Evolutionary conservation across 495 filamentous ascomycete species (phyloP).

Genomic region (Aspergillus bridgeri): DNA sequence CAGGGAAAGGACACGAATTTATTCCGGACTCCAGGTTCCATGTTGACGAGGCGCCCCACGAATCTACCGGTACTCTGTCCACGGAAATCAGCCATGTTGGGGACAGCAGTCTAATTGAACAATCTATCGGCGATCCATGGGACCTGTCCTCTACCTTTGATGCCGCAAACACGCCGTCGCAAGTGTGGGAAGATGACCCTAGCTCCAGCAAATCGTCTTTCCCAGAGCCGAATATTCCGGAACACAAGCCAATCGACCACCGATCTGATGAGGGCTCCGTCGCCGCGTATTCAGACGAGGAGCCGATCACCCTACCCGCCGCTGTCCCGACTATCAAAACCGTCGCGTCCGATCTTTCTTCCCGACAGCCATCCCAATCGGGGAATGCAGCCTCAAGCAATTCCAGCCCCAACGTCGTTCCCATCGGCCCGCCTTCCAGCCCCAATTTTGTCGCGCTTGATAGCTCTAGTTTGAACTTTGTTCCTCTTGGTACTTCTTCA

Average conservation of each 20-base stretch:
- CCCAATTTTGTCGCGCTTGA: constrained; percentile 44
- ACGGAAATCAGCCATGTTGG: constrained; percentile 27
- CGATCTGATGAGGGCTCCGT: constrained; percentile 22
- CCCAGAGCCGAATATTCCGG: constrained; percentile 26
- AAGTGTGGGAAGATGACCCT: constrained; percentile 46
- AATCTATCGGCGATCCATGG: constrained; percentile 35
- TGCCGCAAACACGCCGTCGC: constrained; percentile 37
- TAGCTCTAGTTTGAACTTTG: constrained; percentile 42
- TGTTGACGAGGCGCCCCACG: constrained; percentile 20
- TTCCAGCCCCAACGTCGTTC: constrained; percentile 44
- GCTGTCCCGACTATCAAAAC: constrained; percentile 43
- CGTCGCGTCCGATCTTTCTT: constrained; percentile 32
- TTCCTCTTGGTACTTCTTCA: constrained; percentile 32
- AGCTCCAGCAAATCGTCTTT: constrained; percentile 42
- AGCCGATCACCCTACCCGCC: constrained; percentile 32
- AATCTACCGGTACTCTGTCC: constrained; percentile 22
- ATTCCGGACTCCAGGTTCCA: constrained; percentile 34
- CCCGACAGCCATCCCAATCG: constrained; percentile 17
- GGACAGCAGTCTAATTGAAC: constrained; percentile 31
- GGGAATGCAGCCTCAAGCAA: constrained; percentile 25
- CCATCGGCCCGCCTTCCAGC: constrained; percentile 43
- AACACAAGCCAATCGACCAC: constrained; percentile 23
- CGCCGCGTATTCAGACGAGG: constrained; percentile 38
- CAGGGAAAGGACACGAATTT: constrained; percentile 41
- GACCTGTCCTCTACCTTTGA: constrained; percentile 43